Evolutionary conservation across 2,329 filamentous ascomycete species (phyloP).

Genomic region (Aspergillus sp.): DNA sequence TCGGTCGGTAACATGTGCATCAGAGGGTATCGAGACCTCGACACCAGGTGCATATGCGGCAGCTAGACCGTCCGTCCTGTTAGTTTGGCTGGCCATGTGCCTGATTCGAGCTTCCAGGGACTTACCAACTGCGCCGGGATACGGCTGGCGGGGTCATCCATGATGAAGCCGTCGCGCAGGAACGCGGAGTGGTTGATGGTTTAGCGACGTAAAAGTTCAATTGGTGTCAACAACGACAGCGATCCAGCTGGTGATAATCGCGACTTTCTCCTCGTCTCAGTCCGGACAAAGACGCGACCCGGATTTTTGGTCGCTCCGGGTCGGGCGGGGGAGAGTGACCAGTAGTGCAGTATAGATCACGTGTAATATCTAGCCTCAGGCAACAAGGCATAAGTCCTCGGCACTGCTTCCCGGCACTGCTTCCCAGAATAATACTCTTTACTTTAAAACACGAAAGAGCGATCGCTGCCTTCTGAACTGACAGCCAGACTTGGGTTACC

Average conservation of each 20-base stretch:
- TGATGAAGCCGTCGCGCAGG: conserved; percentile 19
- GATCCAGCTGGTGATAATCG: too few relatives aligned
- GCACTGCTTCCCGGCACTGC: too few relatives aligned
- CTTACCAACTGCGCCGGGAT: conserved; percentile 40
- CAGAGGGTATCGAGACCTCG: conserved; percentile 69
- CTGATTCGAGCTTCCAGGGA: conserved; percentile 4
- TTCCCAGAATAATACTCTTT: too few relatives aligned
- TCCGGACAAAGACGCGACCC: conserved; percentile 23
- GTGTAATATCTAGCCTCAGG: conserved; percentile 10
- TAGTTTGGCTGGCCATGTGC: conserved; percentile 1
- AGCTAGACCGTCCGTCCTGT: conserved; percentile 45
- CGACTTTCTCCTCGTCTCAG: neutral
- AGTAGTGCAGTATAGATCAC: conserved; percentile 9
- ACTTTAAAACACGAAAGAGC: too few relatives aligned
- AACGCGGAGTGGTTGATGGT: too few relatives aligned
- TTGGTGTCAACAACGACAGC: conserved; percentile 3
- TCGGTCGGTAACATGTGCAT: conserved; percentile 63
- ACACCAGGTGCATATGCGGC: conserved; percentile 83
- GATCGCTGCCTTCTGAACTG: too few relatives aligned
- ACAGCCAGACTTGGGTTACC: too few relatives aligned
- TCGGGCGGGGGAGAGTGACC: conserved; percentile 9
- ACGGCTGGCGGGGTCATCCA: conserved; percentile 41
- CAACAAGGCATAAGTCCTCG: conserved; percentile 1
- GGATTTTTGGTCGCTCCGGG: conserved; percentile 26
- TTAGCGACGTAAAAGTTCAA: too few relatives aligned